These are phyloP conservation scores for Kwoniella shandongensis DNA, from an alignment of 768 basidiomycete species.

Conservation along the genomic window DNA sequence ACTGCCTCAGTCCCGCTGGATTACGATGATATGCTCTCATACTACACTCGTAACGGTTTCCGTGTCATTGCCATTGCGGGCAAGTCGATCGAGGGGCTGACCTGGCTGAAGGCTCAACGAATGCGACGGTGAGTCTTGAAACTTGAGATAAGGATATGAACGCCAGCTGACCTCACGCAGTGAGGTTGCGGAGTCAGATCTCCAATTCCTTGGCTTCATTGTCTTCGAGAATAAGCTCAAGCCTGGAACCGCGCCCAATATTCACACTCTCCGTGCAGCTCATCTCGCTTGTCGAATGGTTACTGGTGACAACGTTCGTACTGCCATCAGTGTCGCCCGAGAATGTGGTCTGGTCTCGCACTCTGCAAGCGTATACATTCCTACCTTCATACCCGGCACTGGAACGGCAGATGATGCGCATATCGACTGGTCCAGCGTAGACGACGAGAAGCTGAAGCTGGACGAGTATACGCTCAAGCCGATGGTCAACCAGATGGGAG, in stretches of 20 bases:
- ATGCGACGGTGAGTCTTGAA: constrained; percentile 72
- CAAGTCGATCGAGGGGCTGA: constrained; percentile 86
- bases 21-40: constrained; percentile 91
- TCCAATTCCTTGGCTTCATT: constrained; percentile 89
- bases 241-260: constrained; percentile 82
- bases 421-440: constrained; percentile 88
- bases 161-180: constrained; percentile 55
- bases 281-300: constrained; percentile 96
- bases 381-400: constrained; percentile 72
- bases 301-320: constrained; percentile 94
- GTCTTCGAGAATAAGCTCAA: constrained; percentile 99
- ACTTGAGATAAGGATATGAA: background rate
- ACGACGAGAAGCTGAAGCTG: constrained; percentile 77
- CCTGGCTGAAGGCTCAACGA: constrained; percentile 95
- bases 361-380: constrained; percentile 83
- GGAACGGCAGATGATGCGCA: constrained; percentile 58
- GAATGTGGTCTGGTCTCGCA: constrained; percentile 88
- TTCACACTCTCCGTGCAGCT: constrained; percentile 80
- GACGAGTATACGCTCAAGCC: constrained; percentile 88
- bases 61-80: constrained; percentile 98
- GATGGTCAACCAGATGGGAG: constrained; percentile 62
- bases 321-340: constrained; percentile 92
- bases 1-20: constrained; percentile 76
- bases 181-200: constrained; percentile 86
- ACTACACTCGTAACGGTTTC: constrained; percentile 95